Evolutionary conservation across 2,329 filamentous ascomycete genomes (phyloP).

Genomic region (Exophiala xenobiotica): DNA sequence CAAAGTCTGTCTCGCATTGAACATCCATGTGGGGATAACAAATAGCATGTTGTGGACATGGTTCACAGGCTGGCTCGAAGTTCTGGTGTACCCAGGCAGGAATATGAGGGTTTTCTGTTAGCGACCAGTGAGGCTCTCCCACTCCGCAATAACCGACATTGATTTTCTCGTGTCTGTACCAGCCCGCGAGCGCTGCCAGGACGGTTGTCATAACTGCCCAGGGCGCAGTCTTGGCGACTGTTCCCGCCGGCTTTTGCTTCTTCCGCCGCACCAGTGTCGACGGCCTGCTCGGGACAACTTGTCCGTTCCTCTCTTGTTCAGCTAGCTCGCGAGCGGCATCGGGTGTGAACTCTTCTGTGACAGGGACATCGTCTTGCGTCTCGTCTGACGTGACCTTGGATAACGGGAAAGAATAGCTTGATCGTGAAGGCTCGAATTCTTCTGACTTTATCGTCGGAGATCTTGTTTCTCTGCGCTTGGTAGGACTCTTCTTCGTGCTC

Average conservation of each 20-base stretch:
- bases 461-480: slow-evolving; percentile 51
- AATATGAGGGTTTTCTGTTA: slow-evolving; percentile 60
- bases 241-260: slow-evolving; percentile 48
- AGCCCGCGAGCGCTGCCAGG: slow-evolving; percentile 69
- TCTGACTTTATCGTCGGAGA: slow-evolving; percentile 51
- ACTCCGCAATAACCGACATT: slow-evolving; percentile 92
- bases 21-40: slow-evolving; percentile 78
- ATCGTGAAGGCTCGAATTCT: slow-evolving; percentile 57
- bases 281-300: slow-evolving; percentile 25
- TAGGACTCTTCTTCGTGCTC: slow-evolving; percentile 27
- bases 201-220: slow-evolving; percentile 70
- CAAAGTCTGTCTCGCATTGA: slow-evolving; percentile 81
- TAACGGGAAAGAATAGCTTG: slow-evolving; percentile 50
- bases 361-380: slow-evolving; percentile 54
- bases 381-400: slow-evolving; percentile 45
- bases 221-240: slow-evolving; percentile 63
- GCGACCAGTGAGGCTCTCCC: slow-evolving; percentile 61
- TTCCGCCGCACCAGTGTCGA: slow-evolving; percentile 42
- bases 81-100: slow-evolving; percentile 68
- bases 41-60: slow-evolving; percentile 84
- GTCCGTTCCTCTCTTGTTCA: slow-evolving; percentile 49
- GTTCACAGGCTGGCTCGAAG: slow-evolving; percentile 79
- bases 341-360: slow-evolving; percentile 90
- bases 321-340: slow-evolving; percentile 81
- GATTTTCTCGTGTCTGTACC: slow-evolving; percentile 95